phyloP scores from a whole-genome alignment of 345 rosid genomes.

The Eucalyptus globulus region DNA sequence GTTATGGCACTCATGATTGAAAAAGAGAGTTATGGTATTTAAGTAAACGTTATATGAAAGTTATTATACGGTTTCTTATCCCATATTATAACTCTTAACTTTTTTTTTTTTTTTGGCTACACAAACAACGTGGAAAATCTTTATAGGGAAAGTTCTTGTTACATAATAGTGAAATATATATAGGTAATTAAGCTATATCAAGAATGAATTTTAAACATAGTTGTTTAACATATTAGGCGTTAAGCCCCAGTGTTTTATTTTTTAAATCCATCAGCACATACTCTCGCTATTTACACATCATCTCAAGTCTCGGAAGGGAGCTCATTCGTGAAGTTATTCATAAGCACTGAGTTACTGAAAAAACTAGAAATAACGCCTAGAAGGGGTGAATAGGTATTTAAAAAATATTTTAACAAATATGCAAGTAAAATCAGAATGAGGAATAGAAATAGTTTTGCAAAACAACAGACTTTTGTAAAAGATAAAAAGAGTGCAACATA shows the following conservation, averaged over 20 bases:
- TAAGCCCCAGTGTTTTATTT: background rate
- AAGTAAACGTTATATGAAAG: fast-evolving
- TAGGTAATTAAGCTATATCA: background rate
- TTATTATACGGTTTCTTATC: background rate
- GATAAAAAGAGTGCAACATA: no score
- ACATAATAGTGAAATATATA: background rate
- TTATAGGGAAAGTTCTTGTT: background rate
- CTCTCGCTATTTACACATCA: background rate
- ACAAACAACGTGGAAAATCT: background rate
- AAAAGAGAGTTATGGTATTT: fast-evolving
- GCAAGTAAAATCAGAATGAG: fast-evolving
- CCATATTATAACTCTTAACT: background rate
- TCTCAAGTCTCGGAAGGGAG: no score
- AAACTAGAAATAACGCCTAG: no score
- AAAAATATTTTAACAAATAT: no score
- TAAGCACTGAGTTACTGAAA: no score
- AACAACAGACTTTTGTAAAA: no score
- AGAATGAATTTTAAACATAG: background rate
- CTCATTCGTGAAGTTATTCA: background rate
- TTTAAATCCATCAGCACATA: background rate
- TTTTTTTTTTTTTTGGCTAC: background rate
- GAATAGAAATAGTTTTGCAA: no score
- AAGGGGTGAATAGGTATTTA: no score
- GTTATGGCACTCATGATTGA: no score
- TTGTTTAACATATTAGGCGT: background rate